Evolutionary conservation across 345 rosid genomes (phyloP).

Genomic region (Hibiscus tridactylites): DNA sequence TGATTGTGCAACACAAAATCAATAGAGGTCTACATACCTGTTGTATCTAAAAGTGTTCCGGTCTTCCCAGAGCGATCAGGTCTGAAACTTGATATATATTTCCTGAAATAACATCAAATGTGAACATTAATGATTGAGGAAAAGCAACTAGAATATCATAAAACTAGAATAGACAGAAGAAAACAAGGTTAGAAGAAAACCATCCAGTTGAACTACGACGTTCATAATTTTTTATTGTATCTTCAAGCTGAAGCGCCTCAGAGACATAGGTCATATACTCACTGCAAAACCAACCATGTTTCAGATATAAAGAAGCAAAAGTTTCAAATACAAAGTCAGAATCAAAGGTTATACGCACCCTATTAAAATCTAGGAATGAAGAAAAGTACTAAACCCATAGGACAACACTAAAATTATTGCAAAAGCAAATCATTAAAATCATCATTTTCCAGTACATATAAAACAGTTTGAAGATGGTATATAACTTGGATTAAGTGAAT

Average conservation of each 20-base stretch:
- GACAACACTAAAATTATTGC: neutral
- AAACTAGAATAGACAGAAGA: conserved; percentile 9
- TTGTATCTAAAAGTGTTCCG: conserved; percentile 59
- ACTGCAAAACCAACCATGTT: conserved; percentile 30
- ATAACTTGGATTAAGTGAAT: neutral
- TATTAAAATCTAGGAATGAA: neutral
- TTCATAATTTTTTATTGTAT: conserved; percentile 80
- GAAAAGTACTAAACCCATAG: neutral
- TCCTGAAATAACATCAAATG: conserved; percentile 43
- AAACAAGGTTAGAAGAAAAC: conserved; percentile 35
- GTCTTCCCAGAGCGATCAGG: conserved; percentile 52
- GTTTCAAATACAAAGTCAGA: neutral
- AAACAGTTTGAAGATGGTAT: neutral
- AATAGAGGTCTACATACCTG: conserved; percentile 39
- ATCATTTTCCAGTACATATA: neutral
- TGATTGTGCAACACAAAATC: neutral
- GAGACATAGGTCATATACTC: conserved; percentile 76
- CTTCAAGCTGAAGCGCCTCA: conserved; percentile 92
- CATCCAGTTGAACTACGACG: conserved; percentile 84
- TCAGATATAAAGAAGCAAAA: conserved; percentile 6
- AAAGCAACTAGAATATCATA: no score
- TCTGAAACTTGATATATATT: conserved; percentile 85
- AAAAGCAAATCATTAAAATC: neutral
- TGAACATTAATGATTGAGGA: conserved; percentile 9
- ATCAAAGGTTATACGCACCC: neutral